A percentile compares a stretch with the other conserved stretches of the same genome.
Conservation (phyloP, 306 rosid species). For the Castanea mollissima region DNA sequence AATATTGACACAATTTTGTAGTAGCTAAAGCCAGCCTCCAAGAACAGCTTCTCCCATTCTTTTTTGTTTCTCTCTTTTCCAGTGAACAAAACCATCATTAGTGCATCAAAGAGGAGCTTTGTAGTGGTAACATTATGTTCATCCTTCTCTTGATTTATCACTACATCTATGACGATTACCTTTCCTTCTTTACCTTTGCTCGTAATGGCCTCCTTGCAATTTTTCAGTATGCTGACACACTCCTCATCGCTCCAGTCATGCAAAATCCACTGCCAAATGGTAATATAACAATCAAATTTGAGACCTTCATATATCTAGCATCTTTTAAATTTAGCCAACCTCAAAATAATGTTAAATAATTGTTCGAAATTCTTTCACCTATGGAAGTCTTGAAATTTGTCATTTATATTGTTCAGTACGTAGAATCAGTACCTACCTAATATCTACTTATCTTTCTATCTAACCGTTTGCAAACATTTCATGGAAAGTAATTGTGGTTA, state of each 20-base stretch:
- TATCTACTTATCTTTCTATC: no score
- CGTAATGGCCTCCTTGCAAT: conserved; percentile 47
- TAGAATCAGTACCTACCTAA: no score
- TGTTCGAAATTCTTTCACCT: no score
- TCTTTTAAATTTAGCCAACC: no score
- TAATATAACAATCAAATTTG: neutral
- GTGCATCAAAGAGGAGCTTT: conserved; percentile 43
- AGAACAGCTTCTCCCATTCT: conserved; percentile 53
- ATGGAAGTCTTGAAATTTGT: no score
- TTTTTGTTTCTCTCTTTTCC: conserved; percentile 47
- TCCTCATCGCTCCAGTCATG: conserved; percentile 47
- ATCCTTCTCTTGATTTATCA: conserved; percentile 33
- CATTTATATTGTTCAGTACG: no score
- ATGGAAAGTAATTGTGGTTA: no score
- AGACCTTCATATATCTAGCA: no score
- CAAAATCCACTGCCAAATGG: conserved; percentile 32
- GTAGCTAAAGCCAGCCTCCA: conserved; percentile 46
- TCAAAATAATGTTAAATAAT: neutral
- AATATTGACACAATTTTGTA: conserved; percentile 33
- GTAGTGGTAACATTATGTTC: conserved; percentile 25
- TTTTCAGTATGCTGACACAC: conserved; percentile 43
- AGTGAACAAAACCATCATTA: conserved; percentile 34
- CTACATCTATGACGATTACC: conserved; percentile 51
- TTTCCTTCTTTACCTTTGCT: conserved; percentile 37
- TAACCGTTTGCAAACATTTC: no score